Percentiles rank a stretch among this genome's conserved stretches.
Conservation (phyloP, 495 filamentous ascomycete species). For the Penicillium robsamsonii region DNA sequence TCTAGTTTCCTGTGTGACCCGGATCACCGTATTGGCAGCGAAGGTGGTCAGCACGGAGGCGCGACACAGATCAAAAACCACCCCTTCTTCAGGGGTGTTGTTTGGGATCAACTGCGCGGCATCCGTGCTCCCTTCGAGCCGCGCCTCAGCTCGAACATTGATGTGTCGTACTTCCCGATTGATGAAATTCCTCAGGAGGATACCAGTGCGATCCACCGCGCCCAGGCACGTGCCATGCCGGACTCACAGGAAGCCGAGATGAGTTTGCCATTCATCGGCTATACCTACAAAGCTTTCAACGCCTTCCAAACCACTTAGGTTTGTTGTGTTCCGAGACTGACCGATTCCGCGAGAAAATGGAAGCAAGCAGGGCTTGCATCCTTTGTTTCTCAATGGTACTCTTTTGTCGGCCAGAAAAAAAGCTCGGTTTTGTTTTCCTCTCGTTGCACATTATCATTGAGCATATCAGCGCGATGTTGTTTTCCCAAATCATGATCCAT, state of each 20-base stretch:
- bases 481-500: constrained; percentile 37
- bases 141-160: constrained; percentile 82
- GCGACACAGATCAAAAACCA: constrained; percentile 90
- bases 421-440: constrained; percentile 19
- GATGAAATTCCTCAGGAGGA: constrained; percentile 96
- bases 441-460: constrained; percentile 33
- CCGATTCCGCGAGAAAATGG: constrained; percentile 5
- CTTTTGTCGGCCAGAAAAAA: constrained; percentile 3
- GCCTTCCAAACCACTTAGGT: constrained; percentile 55
- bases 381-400: constrained; percentile 22
- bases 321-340: constrained; percentile 13
- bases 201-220: constrained; percentile 65
- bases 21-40: constrained; percentile 72
- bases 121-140: constrained; percentile 97
- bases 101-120: constrained; percentile 84
- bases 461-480: constrained; percentile 45
- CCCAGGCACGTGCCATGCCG: constrained; percentile 60
- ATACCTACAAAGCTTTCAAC: constrained; percentile 98
- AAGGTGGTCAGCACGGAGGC: constrained; percentile 67
- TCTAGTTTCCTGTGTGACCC: constrained; percentile 89
- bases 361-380: constrained; percentile 43
- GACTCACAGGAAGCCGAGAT: constrained; percentile 75
- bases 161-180: constrained; percentile 98
- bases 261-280: constrained; percentile 94
- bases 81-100: constrained; percentile 92